Conservation (phyloP, 2,329 filamentous ascomycete genomes). For the Talaromyces sp. region DNA sequence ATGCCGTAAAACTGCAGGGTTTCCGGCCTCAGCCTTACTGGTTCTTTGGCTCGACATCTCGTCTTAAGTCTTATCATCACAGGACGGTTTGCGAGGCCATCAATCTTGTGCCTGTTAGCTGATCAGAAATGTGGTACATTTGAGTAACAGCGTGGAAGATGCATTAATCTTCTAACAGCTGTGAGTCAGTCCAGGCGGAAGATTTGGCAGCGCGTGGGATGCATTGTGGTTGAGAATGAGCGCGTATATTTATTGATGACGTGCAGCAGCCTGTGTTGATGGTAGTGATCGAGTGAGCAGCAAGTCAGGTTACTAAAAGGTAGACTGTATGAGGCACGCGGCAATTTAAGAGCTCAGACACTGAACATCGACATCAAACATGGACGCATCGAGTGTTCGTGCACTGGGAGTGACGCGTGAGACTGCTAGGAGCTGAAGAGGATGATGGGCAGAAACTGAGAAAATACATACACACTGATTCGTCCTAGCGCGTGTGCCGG, state of each 20-base stretch:
- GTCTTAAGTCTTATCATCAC: constrained; percentile 35
- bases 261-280: background rate
- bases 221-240: background rate
- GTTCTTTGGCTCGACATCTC: constrained; percentile 20
- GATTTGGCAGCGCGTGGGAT: background rate
- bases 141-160: background rate
- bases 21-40: constrained; percentile 30
- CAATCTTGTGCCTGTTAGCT: background rate
- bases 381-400: background rate
- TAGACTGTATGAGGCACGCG: background rate
- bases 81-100: constrained; percentile 19
- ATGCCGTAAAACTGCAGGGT: constrained; percentile 17
- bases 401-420: background rate
- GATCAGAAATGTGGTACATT: background rate
- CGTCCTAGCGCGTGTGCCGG: background rate
- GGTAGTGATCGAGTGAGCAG: background rate
- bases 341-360: background rate
- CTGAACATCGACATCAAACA: background rate
- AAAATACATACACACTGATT: background rate
- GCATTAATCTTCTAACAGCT: background rate
- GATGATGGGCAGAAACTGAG: background rate
- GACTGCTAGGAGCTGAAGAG: background rate
- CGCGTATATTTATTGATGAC: background rate
- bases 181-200: background rate
- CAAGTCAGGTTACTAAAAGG: no score